These are phyloP conservation scores for Geranium rotundifolium DNA, from an alignment of 345 rosid genomes.

Conservation along the genomic window DNA sequence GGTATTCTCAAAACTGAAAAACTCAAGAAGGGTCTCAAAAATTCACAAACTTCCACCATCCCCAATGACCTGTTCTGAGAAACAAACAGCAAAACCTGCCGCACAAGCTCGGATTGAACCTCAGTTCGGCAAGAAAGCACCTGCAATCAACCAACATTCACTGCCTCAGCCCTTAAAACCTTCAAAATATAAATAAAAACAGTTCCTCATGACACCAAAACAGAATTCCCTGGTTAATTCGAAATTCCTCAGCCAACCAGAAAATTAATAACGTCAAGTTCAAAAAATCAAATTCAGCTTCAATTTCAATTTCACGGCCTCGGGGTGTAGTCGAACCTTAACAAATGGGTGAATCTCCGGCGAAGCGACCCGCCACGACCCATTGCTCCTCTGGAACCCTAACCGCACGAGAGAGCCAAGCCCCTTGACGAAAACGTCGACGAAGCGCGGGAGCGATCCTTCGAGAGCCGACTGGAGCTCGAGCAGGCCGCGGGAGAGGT, in stretches of 20 bases:
- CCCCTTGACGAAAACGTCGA: slow-evolving; percentile 46
- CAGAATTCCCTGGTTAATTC: too few relatives aligned
- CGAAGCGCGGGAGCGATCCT: slow-evolving; percentile 48
- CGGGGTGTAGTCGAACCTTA: slow-evolving; percentile 29
- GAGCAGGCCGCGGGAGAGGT: slow-evolving; percentile 46
- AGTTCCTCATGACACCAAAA: background rate
- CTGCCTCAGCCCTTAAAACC: background rate
- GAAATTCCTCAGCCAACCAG: background rate
- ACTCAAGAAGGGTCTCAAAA: slow-evolving; percentile 59
- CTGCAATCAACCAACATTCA: slow-evolving; percentile 25
- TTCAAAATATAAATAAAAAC: background rate
- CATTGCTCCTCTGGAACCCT: slow-evolving; percentile 36
- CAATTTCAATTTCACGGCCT: background rate
- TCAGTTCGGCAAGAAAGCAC: slow-evolving; percentile 55
- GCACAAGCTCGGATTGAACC: slow-evolving; percentile 54
- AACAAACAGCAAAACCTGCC: slow-evolving; percentile 57
- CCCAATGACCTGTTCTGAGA: slow-evolving; percentile 33
- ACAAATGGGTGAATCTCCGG: slow-evolving; percentile 71
- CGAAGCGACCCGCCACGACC: slow-evolving; percentile 38
- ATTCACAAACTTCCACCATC: slow-evolving; percentile 57
- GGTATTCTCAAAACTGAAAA: slow-evolving; percentile 45
- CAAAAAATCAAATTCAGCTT: background rate
- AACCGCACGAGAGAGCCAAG: slow-evolving; percentile 50
- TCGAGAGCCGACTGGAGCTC: slow-evolving; percentile 86
- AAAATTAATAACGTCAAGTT: background rate